Percentiles rank a stretch among this genome's conserved stretches.
Evolutionary conservation across 495 filamentous ascomycete species (phyloP).

Genomic region (Entonaema liquescens): DNA sequence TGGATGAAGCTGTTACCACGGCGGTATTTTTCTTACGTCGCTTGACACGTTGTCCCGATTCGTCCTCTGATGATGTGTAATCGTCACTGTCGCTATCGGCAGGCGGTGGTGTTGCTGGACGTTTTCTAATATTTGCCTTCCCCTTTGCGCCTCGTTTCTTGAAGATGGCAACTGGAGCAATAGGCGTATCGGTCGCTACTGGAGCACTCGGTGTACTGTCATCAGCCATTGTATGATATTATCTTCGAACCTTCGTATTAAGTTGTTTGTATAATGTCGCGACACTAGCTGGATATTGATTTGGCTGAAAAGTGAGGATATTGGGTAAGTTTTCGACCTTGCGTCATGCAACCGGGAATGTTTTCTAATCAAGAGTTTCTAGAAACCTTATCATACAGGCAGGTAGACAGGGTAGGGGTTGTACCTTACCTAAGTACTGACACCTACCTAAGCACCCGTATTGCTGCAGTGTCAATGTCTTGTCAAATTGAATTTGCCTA

Average conservation of each 20-base stretch:
- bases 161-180: constrained; percentile 71
- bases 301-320: background rate
- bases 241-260: background rate
- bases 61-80: constrained; percentile 81
- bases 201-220: constrained; percentile 39
- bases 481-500: no score
- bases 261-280: background rate
- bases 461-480: no score
- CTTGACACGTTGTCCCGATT: constrained; percentile 77
- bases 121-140: constrained; percentile 84
- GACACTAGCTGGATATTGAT: background rate
- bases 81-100: constrained; percentile 62
- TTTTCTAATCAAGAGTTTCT: constrained; percentile 17
- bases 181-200: constrained; percentile 42
- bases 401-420: no score
- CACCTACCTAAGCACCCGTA: no score
- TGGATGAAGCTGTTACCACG: constrained; percentile 65
- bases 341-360: background rate
- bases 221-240: constrained; percentile 35
- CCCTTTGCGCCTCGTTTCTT: constrained; percentile 83
- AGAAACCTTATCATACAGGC: constrained; percentile 9
- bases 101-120: constrained; percentile 80
- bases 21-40: constrained; percentile 74
- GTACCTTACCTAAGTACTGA: no score
- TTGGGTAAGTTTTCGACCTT: background rate